phyloP scores from a whole-genome alignment of 176 grass and related monocot genomes.

The Cenchrus purpureus region DNA sequence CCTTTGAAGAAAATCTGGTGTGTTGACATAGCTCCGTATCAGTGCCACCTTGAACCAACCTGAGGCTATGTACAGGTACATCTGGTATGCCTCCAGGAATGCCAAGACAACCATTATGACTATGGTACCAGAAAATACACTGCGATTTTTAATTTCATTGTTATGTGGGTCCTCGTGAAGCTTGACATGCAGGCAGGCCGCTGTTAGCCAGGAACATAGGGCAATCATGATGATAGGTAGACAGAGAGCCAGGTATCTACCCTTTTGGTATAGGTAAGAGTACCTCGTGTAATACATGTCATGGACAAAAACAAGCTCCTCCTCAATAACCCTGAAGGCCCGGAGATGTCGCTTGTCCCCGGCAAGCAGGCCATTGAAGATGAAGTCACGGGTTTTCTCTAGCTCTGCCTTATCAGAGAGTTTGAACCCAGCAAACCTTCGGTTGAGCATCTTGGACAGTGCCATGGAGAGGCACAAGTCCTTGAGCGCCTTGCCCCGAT shows the following conservation, averaged over 20 bases:
- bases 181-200: neutral
- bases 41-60: slow-evolving; percentile 7
- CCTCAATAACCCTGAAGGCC: neutral
- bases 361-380: neutral
- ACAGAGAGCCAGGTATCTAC: neutral
- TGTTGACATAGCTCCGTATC: neutral
- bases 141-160: no score
- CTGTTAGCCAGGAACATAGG: neutral
- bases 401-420: neutral
- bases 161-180: accelerated
- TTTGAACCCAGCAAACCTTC: neutral
- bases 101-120: neutral
- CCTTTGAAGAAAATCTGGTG: neutral
- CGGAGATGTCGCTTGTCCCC: neutral
- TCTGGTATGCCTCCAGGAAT: neutral
- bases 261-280: neutral
- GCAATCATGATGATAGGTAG: neutral
- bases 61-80: neutral
- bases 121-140: neutral
- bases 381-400: neutral
- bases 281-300: neutral
- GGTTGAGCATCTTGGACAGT: neutral
- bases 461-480: neutral
- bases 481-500: neutral
- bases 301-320: neutral